Conservation (phyloP, 2,329 filamentous ascomycete genomes). For the Fusarium sp. region DNA sequence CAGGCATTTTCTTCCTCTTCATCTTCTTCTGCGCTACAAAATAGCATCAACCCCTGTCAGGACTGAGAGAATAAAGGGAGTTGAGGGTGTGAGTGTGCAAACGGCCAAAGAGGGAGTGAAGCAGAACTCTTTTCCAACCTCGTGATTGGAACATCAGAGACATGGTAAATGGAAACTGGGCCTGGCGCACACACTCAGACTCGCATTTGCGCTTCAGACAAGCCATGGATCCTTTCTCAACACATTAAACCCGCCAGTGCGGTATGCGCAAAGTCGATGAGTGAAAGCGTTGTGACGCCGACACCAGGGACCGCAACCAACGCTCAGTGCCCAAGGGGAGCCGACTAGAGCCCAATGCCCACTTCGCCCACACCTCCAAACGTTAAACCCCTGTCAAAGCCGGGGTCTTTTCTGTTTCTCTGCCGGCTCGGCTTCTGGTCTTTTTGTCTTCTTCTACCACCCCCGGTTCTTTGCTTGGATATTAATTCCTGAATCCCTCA, state of each 20-base stretch:
- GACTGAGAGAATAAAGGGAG: constrained; percentile 30
- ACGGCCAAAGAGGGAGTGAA: constrained; percentile 24
- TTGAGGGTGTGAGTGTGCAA: constrained; percentile 32
- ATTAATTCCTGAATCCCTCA: constrained; percentile 31
- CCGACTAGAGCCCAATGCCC: constrained; percentile 42
- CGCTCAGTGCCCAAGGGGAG: constrained; percentile 39
- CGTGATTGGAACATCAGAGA: constrained; percentile 40
- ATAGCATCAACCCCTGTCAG: constrained; percentile 32
- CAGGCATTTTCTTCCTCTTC: constrained; percentile 27
- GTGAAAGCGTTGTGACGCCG: constrained; percentile 41
- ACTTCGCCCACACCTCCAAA: constrained; percentile 42
- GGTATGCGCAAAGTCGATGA: constrained; percentile 42
- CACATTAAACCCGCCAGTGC: constrained; percentile 38
- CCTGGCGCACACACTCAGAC: constrained; percentile 42
- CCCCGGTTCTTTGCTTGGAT: constrained; percentile 28
- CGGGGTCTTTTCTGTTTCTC: constrained; percentile 30
- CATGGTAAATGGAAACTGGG: constrained; percentile 41
- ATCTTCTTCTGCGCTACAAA: constrained; percentile 22
- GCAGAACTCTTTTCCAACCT: constrained; percentile 4
- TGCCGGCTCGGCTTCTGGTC: constrained; percentile 31
- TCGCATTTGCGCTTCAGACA: constrained; percentile 36
- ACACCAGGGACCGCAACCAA: constrained; percentile 36
- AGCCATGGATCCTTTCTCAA: constrained; percentile 16
- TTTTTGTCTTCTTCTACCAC: constrained; percentile 25
- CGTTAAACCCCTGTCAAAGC: constrained; percentile 37